Evolutionary conservation across 345 rosid genomes (phyloP), one percentile per base, ranked within the genome.

Genomic region (Eucalyptus cloeziana): DNA sequence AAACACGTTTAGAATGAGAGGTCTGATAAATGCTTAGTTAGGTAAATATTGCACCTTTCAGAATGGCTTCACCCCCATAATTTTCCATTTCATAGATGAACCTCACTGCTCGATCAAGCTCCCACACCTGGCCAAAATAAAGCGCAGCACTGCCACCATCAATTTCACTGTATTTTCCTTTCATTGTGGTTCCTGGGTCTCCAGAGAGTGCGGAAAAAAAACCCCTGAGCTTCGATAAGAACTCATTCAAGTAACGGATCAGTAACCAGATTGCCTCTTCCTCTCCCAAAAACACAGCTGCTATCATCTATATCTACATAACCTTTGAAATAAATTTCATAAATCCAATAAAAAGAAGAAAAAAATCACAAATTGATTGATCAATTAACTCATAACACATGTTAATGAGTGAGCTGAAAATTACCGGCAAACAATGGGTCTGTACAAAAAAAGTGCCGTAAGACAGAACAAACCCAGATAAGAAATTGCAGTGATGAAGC

Each of bases 181-280:
- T 98, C 96, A 97, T 96, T 15, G 99, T 96, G 25, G 96, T 96
- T 40, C 96, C 91, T 69, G 99, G 97, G 89, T 98, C 99, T 52
- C 99, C 99, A 43, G 97, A 94, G 58, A 49, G 50, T 3, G 40
- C 15, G 50, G 15, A 0, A 0, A 47, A 47, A 90, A 97, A 96
- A 80, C 96, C 96, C 90, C 88, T 96, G 31, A 95, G 92, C 86
- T 94, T 96, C 87, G 93, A 30, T 22, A 96, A 83, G 90, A 94
- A 94, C 94, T 95, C 99, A 87, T 98, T 96, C 90, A 98, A 91
- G 91, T 96, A 97, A 85, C 99, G 98, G 85, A 97, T 94, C 44
- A 96, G 89, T 49, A 98, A 86, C 94, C 96, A 95, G 69, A 95
- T 89, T 49, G 95, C 96, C 90, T 97, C 99, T 87, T 93, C 97